Evolutionary conservation across 768 basidiomycete species (phyloP).

Genomic region (Lentinula sp.): DNA sequence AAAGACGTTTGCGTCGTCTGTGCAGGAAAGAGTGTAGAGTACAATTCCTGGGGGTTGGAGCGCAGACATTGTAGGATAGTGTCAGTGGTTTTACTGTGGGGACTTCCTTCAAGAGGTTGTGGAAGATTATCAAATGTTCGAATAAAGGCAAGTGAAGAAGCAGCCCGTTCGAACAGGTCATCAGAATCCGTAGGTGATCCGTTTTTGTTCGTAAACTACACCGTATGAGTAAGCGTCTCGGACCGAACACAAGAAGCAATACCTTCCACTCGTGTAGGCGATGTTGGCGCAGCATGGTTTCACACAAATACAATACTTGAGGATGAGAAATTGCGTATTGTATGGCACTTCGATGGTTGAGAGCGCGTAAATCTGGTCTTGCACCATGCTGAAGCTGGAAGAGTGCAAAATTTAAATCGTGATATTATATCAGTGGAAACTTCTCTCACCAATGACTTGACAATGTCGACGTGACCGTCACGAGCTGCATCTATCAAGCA

Average conservation of each 20-base stretch:
- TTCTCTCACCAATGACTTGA: constrained; percentile 51
- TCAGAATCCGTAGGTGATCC: constrained; percentile 25
- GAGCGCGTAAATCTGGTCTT: constrained; percentile 66
- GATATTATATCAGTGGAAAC: constrained; percentile 1
- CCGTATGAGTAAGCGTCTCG: neutral
- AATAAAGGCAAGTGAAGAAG: constrained; percentile 29
- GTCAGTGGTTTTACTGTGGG: constrained; percentile 37
- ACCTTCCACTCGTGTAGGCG: constrained; percentile 59
- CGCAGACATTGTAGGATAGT: constrained; percentile 51
- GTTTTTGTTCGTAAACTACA: constrained; percentile 4
- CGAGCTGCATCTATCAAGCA: constrained; percentile 62
- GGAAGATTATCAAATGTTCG: constrained; percentile 35
- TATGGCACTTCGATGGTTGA: constrained; percentile 65
- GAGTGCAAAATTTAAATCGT: neutral
- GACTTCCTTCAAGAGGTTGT: constrained; percentile 34
- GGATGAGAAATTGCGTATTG: constrained; percentile 64
- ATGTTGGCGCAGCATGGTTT: constrained; percentile 54
- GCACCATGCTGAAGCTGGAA: constrained; percentile 62
- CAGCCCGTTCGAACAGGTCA: constrained; percentile 20
- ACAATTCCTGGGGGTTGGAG: constrained; percentile 45
- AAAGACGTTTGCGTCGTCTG: constrained; percentile 35
- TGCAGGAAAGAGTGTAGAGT: constrained; percentile 48
- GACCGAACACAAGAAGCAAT: constrained; percentile 14
- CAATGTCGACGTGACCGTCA: constrained; percentile 66
- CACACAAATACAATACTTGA: constrained; percentile 63